Evolutionary conservation across 73 alveolate species (phyloP).

Genomic region (Uronychia binucleata): DNA sequence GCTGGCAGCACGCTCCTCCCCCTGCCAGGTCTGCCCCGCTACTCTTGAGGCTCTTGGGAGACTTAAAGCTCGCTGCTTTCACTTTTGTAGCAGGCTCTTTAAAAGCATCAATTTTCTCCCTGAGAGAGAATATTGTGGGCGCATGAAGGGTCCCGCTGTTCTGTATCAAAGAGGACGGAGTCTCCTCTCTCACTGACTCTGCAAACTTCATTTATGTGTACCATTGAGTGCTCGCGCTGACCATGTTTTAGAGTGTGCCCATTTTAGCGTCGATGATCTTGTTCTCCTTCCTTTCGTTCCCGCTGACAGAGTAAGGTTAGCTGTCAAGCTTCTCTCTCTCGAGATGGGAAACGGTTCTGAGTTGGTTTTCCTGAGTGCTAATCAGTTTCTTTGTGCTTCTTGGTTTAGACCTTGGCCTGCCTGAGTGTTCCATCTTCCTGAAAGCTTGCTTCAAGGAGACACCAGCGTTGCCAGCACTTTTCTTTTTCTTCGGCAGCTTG

Average conservation of each 20-base stretch:
- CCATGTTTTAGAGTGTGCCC: not conserved
- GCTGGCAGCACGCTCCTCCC: too few species aligned
- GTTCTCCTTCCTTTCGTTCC: not conserved
- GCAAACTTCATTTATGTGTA: not conserved
- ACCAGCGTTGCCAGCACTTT: too few species aligned
- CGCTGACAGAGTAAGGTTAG: not conserved
- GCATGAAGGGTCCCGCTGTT: not conserved
- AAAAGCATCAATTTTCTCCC: too few species aligned
- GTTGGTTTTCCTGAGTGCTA: too few species aligned
- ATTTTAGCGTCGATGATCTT: not conserved
- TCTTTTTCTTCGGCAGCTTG: too few species aligned
- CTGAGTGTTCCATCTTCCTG: too few species aligned
- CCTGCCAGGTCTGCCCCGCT: too few species aligned
- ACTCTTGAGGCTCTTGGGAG: too few species aligned
- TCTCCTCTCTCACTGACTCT: not conserved
- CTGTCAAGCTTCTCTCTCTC: not conserved
- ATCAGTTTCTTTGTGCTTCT: not conserved
- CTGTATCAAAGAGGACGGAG: not conserved
- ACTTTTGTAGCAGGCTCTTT: too few species aligned
- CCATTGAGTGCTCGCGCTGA: not conserved
- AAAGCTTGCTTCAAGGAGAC: too few species aligned
- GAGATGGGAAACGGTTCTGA: not conserved
- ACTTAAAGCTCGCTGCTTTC: too few species aligned
- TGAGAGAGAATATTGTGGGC: not conserved
- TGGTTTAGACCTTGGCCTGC: not conserved